Evolutionary conservation across 192 early-diverging fungal genomes (phyloP).

Genomic region (Funneliformis mosseae): DNA sequence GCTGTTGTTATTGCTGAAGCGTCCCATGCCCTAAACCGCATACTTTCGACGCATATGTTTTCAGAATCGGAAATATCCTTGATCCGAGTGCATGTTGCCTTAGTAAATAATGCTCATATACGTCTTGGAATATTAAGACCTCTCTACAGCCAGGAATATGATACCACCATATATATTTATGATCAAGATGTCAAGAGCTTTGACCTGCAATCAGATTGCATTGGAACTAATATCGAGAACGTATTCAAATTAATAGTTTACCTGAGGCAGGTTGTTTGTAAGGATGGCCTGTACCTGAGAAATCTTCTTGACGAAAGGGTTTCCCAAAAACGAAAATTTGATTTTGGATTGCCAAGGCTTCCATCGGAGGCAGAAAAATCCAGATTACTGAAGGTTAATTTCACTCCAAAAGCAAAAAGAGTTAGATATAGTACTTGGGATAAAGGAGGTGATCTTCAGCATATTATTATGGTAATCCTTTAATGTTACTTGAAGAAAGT

Average conservation of each 20-base stretch:
- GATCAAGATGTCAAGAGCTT: slow-evolving; percentile 8
- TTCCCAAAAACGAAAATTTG: not conserved
- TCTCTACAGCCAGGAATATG: not conserved
- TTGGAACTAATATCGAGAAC: not conserved
- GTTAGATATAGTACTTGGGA: slow-evolving; percentile 1
- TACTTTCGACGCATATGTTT: not conserved
- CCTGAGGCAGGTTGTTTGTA: not conserved
- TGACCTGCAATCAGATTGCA: slow-evolving; percentile 12
- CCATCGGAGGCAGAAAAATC: slow-evolving; percentile 15
- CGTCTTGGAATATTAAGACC: slow-evolving; percentile 11
- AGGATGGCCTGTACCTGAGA: not conserved
- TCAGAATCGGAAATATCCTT: slow-evolving; percentile 1
- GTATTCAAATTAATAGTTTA: slow-evolving; percentile 18
- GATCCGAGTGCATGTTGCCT: slow-evolving; percentile 5
- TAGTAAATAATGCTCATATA: slow-evolving; percentile 17
- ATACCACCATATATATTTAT: not conserved
- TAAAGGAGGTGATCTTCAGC: not conserved
- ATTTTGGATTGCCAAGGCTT: not conserved
- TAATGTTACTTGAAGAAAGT: slow-evolving; percentile 2
- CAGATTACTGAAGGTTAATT: not conserved
- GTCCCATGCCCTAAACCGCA: not conserved
- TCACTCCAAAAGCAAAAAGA: slow-evolving; percentile 3
- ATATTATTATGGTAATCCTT: not conserved
- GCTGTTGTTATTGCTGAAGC: slow-evolving; percentile 1
- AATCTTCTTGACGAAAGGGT: not conserved